phyloP scores from a whole-genome alignment of 2,329 filamentous ascomycete species.

The Neurospora crassa region DNA sequence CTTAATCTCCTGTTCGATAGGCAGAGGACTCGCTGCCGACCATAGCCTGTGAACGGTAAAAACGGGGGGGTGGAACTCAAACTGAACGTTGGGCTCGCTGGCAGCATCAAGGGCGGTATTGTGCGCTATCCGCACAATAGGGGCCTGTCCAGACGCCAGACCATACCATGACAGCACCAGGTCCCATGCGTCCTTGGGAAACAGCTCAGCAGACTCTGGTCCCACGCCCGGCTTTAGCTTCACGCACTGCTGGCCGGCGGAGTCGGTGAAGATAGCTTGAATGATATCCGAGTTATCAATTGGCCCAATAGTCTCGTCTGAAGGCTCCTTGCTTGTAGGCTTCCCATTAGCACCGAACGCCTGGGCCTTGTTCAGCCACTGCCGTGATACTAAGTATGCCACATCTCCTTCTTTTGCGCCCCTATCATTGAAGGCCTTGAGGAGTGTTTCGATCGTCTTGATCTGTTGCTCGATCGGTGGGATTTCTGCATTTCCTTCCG shows the following conservation, averaged over 20 bases:
- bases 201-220: slow-evolving; percentile 63
- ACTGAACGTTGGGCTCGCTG: slow-evolving; percentile 58
- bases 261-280: slow-evolving; percentile 45
- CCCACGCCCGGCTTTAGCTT: slow-evolving; percentile 62
- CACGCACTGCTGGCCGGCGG: slow-evolving; percentile 50
- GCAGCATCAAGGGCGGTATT: slow-evolving; percentile 56
- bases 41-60: slow-evolving; percentile 78
- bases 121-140: slow-evolving; percentile 68
- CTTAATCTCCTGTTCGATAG: slow-evolving; percentile 49
- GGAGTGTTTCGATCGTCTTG: slow-evolving; percentile 55
- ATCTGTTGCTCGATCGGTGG: slow-evolving; percentile 53
- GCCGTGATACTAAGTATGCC: slow-evolving; percentile 67
- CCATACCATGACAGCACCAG: slow-evolving; percentile 77
- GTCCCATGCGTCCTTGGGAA: slow-evolving; percentile 75
- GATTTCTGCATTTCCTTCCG: slow-evolving; percentile 12
- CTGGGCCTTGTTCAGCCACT: slow-evolving; percentile 69
- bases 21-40: slow-evolving; percentile 46
- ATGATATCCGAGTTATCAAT: slow-evolving; percentile 84
- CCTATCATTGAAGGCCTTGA: slow-evolving; percentile 39
- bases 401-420: slow-evolving; percentile 60
- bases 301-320: slow-evolving; percentile 57
- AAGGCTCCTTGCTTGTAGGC: slow-evolving; percentile 47
- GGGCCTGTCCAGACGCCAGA: slow-evolving; percentile 54
- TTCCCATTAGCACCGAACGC: slow-evolving; percentile 52
- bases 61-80: slow-evolving; percentile 75